Percentiles rank a stretch among this genome's conserved stretches.
Conservation (phyloP, 2,329 filamentous ascomycete species). For the Penicillium sp. region DNA sequence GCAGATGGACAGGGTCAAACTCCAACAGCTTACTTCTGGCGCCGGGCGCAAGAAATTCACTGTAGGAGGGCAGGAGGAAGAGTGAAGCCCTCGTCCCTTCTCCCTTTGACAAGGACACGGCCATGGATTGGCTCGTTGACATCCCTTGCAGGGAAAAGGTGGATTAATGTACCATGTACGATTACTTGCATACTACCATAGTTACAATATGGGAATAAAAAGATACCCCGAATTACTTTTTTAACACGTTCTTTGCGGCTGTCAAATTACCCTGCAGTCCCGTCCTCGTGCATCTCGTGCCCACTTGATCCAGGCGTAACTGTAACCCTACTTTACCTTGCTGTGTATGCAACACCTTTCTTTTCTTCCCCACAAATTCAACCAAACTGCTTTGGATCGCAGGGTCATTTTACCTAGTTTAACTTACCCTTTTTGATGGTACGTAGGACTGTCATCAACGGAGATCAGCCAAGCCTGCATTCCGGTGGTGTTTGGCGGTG, state of each 20-base stretch:
- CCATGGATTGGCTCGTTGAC: constrained; percentile 20
- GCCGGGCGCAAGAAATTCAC: constrained; percentile 82
- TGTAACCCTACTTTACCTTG: constrained; percentile 19
- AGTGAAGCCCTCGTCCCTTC: constrained; percentile 35
- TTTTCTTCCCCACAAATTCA: constrained; percentile 14
- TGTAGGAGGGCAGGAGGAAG: constrained; percentile 67
- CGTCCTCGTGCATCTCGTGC: constrained; percentile 26
- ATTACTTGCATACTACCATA: constrained; percentile 26
- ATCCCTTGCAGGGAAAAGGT: constrained; percentile 35
- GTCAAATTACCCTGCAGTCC: constrained; percentile 25
- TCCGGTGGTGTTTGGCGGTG: constrained; percentile 28
- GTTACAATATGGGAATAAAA: constrained; percentile 14
- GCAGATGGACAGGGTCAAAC: constrained; percentile 84
- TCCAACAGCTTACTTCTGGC: constrained; percentile 77
- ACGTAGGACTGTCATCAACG: constrained; percentile 1
- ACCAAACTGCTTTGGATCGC: constrained; percentile 4
- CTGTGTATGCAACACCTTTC: constrained; percentile 11
- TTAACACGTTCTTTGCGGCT: constrained; percentile 36
- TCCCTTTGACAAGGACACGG: constrained; percentile 32
- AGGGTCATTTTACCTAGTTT: constrained; percentile 15
- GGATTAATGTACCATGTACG: constrained; percentile 22
- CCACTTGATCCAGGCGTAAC: constrained; percentile 22
- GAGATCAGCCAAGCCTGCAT: constrained; percentile 28
- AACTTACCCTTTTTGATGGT: constrained; percentile 19
- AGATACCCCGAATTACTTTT: constrained; percentile 22